Evolutionary conservation across 78 protist species (phyloP).

Genomic region (slime mould (Dictyostelium discoideum)): DNA sequence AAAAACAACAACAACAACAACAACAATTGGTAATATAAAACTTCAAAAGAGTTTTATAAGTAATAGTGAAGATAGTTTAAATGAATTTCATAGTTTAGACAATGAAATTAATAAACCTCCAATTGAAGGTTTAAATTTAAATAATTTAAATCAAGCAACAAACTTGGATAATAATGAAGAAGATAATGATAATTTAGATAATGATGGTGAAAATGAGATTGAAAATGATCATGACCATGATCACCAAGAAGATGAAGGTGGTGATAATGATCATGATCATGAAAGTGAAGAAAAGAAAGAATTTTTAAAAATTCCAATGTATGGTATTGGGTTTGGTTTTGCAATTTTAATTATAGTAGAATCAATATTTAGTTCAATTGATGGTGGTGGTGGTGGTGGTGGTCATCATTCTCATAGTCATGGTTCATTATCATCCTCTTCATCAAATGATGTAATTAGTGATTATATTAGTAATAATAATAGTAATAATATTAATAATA

Average conservation of each 20-base stretch:
- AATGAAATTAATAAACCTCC: background rate
- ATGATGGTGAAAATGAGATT: background rate
- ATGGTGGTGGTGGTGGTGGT: constrained; percentile 42
- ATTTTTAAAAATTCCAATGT: constrained; percentile 45
- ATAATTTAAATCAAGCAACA: background rate
- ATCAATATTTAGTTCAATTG: background rate
- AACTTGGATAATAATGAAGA: background rate
- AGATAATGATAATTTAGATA: background rate
- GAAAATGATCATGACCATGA: background rate
- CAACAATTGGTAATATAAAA: background rate
- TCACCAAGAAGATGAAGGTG: background rate
- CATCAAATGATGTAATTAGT: background rate
- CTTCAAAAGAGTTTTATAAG: background rate
- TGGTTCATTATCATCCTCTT: background rate
- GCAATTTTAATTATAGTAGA: constrained; percentile 32
- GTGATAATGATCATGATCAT: constrained; percentile 2
- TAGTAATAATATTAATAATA: background rate
- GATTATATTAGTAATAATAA: background rate
- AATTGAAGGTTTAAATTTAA: background rate
- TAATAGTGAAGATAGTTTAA: background rate
- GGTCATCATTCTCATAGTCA: constrained; percentile 29
- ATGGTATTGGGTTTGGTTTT: constrained; percentile 56
- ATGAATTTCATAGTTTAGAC: background rate
- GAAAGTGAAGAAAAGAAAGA: background rate
- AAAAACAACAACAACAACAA: background rate